Conservation (phyloP, 108 stramenopile species). For the Nitzschia sp. region DNA sequence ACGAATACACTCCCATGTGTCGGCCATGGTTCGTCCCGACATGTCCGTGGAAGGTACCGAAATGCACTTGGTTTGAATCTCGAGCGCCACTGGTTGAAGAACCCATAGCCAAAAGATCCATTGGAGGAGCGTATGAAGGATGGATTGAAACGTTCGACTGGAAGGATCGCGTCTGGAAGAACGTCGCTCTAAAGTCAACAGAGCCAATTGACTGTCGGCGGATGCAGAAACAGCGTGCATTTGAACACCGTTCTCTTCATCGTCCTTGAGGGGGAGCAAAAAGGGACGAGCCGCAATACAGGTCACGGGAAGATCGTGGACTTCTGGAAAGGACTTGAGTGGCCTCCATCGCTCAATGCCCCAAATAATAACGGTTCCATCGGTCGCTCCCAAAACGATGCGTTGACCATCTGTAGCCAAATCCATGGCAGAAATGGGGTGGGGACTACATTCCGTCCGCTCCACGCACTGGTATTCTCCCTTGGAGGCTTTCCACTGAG, state of each 20-base stretch:
- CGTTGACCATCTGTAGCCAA: conserved; percentile 59
- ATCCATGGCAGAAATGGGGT: conserved; percentile 75
- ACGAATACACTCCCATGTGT: conserved; percentile 27
- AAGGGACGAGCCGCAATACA: conserved; percentile 80
- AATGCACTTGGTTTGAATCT: conserved; percentile 33
- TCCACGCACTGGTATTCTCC: conserved; percentile 25
- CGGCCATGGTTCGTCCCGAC: conserved; percentile 11
- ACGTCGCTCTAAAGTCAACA: conserved; percentile 53
- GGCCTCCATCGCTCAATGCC: conserved; percentile 48
- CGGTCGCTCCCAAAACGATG: conserved; percentile 63
- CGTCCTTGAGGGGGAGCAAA: conserved; percentile 56
- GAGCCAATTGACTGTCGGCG: conserved; percentile 72
- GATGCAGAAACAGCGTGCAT: conserved; percentile 76
- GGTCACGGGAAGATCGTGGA: conserved; percentile 84
- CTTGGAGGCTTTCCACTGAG: conserved; percentile 44
- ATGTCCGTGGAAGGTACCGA: background rate
- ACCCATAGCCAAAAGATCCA: conserved; percentile 23
- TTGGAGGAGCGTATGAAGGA: conserved; percentile 19
- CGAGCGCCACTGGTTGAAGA: conserved; percentile 29
- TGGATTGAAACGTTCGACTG: conserved; percentile 6
- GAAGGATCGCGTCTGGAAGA: conserved; percentile 5
- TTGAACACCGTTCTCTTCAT: conserved; percentile 58
- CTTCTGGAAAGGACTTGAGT: conserved; percentile 59
- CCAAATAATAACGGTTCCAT: conserved; percentile 68
- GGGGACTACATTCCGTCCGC: conserved; percentile 55